Conservation (phyloP, 176 grass and related monocot genomes). For the Avena eriantha region DNA sequence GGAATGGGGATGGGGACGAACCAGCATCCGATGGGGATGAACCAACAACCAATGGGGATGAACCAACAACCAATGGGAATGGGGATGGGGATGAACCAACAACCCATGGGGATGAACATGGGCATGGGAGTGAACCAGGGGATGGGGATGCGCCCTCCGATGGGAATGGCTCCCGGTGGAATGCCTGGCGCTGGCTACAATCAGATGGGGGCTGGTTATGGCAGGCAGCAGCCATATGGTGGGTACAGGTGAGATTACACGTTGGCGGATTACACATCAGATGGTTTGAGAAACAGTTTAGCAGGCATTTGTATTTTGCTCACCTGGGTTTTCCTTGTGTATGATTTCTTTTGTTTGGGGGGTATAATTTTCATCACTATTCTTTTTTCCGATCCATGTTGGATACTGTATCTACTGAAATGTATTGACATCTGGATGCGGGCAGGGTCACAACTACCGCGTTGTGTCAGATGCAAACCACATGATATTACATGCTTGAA, state of each 20-base stretch:
- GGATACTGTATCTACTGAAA: constrained; percentile 57
- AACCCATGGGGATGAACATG: constrained; percentile 53
- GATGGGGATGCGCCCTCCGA: constrained; percentile 70
- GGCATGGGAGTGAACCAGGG: constrained; percentile 68
- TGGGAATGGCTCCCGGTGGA: constrained; percentile 65
- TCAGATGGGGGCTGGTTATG: constrained; percentile 73
- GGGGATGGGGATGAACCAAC: constrained; percentile 65
- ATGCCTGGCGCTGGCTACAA: constrained; percentile 79
- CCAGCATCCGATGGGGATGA: constrained; percentile 56
- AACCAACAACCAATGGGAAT: constrained; percentile 49
- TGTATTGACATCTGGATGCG: constrained; percentile 39
- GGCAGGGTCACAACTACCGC: constrained; percentile 33
- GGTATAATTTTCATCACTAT: constrained; percentile 59
- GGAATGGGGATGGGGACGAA: constrained; percentile 64
- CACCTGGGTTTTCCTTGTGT: constrained; percentile 47
- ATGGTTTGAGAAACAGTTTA: constrained; percentile 40
- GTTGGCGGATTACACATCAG: not conserved
- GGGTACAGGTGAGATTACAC: constrained; percentile 73
- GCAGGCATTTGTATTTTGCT: constrained; percentile 47
- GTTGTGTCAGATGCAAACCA: constrained; percentile 49
- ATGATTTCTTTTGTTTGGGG: constrained; percentile 44
- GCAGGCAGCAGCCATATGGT: constrained; percentile 78
- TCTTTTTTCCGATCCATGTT: constrained; percentile 54
- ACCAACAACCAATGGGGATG: constrained; percentile 30
- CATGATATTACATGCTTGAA: constrained; percentile 40